Conservation (phyloP, 2,329 filamentous ascomycete genomes). For the Colletotrichum euphorbiae region DNA sequence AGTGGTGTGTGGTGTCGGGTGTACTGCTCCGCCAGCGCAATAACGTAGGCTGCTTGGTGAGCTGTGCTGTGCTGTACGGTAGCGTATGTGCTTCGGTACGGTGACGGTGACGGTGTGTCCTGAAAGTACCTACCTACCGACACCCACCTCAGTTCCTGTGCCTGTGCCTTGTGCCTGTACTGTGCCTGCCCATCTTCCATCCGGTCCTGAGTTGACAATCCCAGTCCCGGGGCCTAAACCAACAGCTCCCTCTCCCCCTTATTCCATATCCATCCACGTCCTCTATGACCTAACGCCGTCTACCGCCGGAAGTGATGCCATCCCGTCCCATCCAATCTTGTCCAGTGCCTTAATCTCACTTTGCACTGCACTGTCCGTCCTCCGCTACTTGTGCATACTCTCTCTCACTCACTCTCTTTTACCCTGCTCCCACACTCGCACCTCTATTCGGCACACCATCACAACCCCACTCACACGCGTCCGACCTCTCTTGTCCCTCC, state of each 20-base stretch:
- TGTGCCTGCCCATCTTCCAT: slow-evolving; percentile 12
- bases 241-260: neutral
- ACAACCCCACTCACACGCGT: slow-evolving; percentile 13
- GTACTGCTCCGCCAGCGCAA: too few relatives aligned
- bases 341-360: slow-evolving; percentile 4
- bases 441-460: neutral
- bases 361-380: slow-evolving; percentile 2
- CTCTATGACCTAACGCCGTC: neutral
- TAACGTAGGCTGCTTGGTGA: too few relatives aligned
- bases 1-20: too few relatives aligned
- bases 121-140: neutral
- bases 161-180: slow-evolving; percentile 28
- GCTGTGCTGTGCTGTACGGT: too few relatives aligned
- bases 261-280: neutral
- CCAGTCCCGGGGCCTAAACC: slow-evolving; percentile 7
- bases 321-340: slow-evolving; percentile 9
- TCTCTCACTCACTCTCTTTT: neutral
- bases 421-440: neutral
- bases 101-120: neutral
- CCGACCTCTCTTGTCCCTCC: slow-evolving; percentile 30
- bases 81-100: too few relatives aligned
- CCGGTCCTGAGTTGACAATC: neutral
- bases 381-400: neutral
- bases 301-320: neutral
- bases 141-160: slow-evolving; percentile 2